Evolutionary conservation across 2,329 filamentous ascomycete genomes (phyloP), one percentile per base, ranked within the genome.

Genomic region (Apiospora rasikravindrae): DNA sequence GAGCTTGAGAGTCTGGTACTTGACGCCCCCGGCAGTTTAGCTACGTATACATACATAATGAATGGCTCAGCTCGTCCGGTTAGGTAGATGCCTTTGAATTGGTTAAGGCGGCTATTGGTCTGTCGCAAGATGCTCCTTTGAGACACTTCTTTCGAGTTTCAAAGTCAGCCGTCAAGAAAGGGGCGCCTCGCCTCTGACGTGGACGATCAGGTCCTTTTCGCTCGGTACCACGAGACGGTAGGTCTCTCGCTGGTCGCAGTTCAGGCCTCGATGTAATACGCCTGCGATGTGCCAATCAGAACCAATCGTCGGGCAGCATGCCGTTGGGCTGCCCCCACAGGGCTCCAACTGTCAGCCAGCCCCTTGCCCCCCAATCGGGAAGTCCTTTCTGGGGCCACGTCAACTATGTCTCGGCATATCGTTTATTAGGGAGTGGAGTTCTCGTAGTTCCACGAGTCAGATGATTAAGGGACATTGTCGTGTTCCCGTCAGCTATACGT

Each of bases 261-360:
- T 42, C 8, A 42, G 40, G 40, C 40, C 40, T 42, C 40, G 40
- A 7, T n/a, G 57, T 64, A 64, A 64, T 64, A 29, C 57, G 57
- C 57, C 29, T n/a, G 57, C 57, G 57, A 40, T 64, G 40, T 40
- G n/a, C 57, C 57, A 64, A 64, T 64, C 57, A 29, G 33, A 64
- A 14, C 19, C 19, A n/a, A 6, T 64, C 1, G 7, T 33, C 22
- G 29, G 7, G 33, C 5, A 40, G 10, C 8, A 2, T 40, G 13
- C 19, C 10, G 57, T 40, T 33, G n/a, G 33, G 33, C 19, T 64
- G 29, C 33, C 57, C 57, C 57, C 57, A 40, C 57, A 40, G 40
- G 57, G n/a, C 57, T 37, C 16, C 22, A 10, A 10, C 22, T 24
- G 53, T 64, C 19, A n/a, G 57, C 33, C 19, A n/a, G 57, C 33